Evolutionary conservation across 163 green algal genomes (phyloP).

Genomic region (Chlorella variabilis): DNA sequence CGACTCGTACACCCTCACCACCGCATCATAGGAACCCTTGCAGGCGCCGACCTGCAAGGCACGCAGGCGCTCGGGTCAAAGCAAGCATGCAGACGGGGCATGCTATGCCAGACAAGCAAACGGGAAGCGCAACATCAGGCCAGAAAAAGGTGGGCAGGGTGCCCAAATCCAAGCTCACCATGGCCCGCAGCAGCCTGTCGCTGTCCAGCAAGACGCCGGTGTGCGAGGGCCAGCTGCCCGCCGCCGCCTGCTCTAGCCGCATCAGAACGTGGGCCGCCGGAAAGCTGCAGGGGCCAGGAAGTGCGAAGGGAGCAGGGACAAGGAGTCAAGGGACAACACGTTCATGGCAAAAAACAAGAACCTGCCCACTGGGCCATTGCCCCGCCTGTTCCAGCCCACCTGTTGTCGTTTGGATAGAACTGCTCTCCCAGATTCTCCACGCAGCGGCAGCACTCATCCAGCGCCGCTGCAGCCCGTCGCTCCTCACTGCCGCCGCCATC

Average conservation of each 20-base stretch:
- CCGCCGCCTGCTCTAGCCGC: conserved; percentile 75
- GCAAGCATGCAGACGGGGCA: not conserved
- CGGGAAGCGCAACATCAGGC: too few relatives aligned
- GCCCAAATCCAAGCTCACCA: conserved; percentile 33
- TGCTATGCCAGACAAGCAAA: not conserved
- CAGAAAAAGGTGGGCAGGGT: too few relatives aligned
- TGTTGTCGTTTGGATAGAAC: conserved; percentile 64
- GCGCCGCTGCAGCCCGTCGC: conserved; percentile 21
- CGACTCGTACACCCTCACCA: conserved; percentile 71
- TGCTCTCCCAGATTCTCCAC: conserved; percentile 57
- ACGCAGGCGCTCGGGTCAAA: not conserved
- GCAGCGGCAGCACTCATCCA: conserved; percentile 53
- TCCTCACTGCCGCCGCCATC: conserved; percentile 41
- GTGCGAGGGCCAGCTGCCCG: conserved; percentile 65
- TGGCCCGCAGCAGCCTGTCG: conserved; percentile 33
- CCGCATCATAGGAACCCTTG: conserved; percentile 44
- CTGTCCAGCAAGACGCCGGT: conserved; percentile 25
- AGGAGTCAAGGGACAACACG: not conserved
- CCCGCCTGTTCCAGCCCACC: conserved; percentile 16
- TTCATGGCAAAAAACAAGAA: not conserved
- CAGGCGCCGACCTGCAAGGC: conserved; percentile 33
- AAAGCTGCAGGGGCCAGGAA: conserved; percentile 52
- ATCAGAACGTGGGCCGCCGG: conserved; percentile 73
- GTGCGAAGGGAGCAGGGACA: not conserved
- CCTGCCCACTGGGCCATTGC: too few relatives aligned